Base-by-base conservation (phyloP, 768 basidiomycete genomes). In the Leccinellum albellum region DNA sequence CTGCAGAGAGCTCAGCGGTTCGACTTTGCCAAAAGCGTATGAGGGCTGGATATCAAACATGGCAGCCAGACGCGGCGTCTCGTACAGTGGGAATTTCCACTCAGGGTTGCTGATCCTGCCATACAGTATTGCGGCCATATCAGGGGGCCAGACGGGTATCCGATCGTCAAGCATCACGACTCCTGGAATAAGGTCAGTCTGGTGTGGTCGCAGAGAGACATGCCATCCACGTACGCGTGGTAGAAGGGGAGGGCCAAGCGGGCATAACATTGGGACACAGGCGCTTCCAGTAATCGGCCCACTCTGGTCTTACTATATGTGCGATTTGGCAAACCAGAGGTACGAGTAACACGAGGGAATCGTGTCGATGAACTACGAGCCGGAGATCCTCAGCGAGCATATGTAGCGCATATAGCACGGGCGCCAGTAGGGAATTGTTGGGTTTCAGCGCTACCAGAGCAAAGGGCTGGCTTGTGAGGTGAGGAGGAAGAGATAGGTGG, bases 201-300 rank as follows among this genome's bases (percentile, higher is more conserved):
- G 2, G 49, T 59, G 51, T 42, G 13, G 32, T 35, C 24, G 35
- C 14, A 12, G 23, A n/a, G 5, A 40, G 50, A 47, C 21, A 23
- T n/a, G 31, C 10, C 13, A 55, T 57, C 10, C 15, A 55, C 58
- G 53, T 26, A 68, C 66, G 63, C 52, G 75, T 64, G 33, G 70
- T 74, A 3, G 72, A 66, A 15, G 79, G 73, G 2, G 79, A 75
- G 2, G 84, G 83, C 91, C 90, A 90, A 28, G 71, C 68, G n/a
- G 74, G 72, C 61, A 80, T 74, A 26, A 79, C 79, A 46, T 82
- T 79, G 4, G 92, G 89, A 62, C 85, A 84, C 42, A 92, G 74
- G 13, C 93, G 81, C 65, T 88, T 87, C 94, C 94, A 96, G 67
- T 94, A 94, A 72, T 97, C 93, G 6, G 83, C 83, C 94, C 94